Percentiles rank a stretch among this genome's conserved stretches.
Conservation (phyloP, 257 asterid genomes). For the Primulina eburnea region DNA sequence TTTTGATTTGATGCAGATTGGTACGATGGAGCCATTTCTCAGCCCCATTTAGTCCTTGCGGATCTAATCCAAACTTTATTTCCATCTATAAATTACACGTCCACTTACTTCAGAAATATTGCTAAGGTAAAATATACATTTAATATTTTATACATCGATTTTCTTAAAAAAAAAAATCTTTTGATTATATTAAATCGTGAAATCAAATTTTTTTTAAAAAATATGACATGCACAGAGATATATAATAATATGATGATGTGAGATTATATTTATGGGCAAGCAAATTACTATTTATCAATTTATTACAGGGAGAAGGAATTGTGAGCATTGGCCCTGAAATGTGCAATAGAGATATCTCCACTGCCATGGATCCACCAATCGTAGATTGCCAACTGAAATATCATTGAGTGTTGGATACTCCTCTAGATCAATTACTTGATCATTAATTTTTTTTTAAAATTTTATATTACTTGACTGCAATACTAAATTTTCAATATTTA, state of each 20-base stretch:
- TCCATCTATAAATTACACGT: slow-evolving; percentile 64
- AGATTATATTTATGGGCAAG: too few species aligned
- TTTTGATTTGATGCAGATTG: slow-evolving; percentile 49
- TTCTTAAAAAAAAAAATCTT: too few species aligned
- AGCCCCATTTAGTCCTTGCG: slow-evolving; percentile 82
- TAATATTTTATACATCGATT: too few species aligned
- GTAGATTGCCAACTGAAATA: slow-evolving; percentile 48
- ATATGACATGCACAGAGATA: too few species aligned
- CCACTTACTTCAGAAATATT: slow-evolving; percentile 69
- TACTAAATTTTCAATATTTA: too few species aligned
- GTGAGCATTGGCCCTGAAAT: slow-evolving; percentile 61
- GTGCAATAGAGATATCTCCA: slow-evolving; percentile 64
- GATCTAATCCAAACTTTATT: slow-evolving; percentile 76
- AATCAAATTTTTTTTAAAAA: too few species aligned
- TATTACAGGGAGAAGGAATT: slow-evolving; percentile 71
- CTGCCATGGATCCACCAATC: slow-evolving; percentile 65
- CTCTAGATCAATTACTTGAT: too few species aligned
- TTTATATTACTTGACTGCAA: too few species aligned
- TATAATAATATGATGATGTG: too few species aligned
- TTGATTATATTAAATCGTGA: too few species aligned
- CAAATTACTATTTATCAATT: too few species aligned
- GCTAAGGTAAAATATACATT: slow-evolving; percentile 58
- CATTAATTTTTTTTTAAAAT: too few species aligned
- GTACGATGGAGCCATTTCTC: slow-evolving; percentile 93
- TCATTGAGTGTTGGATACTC: background rate